Percentiles rank a stretch among this genome's conserved stretches.
These are phyloP conservation scores for Blastobotrys serpentis DNA, from an alignment of 1,139 yeast genomes.

Conservation along the genomic window DNA sequence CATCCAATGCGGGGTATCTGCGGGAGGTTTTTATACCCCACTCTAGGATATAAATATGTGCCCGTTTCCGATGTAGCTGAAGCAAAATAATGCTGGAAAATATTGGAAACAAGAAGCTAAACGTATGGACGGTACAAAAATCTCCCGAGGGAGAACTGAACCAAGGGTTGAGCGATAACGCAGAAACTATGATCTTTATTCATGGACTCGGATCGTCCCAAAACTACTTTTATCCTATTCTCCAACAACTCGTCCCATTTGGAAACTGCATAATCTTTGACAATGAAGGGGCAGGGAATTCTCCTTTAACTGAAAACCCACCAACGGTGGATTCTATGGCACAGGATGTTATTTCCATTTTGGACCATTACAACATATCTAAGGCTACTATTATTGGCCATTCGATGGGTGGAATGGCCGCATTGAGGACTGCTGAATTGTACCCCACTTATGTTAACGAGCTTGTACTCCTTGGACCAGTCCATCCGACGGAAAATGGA, in stretches of 20 bases:
- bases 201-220: slow-evolving; percentile 39
- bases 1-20: no score
- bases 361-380: slow-evolving; percentile 25
- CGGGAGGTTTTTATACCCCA: neutral
- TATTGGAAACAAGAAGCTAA: slow-evolving; percentile 14
- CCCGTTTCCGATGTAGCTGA: neutral
- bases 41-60: neutral
- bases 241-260: slow-evolving; percentile 22
- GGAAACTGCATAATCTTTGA: slow-evolving; percentile 33
- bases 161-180: slow-evolving; percentile 8
- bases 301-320: slow-evolving; percentile 21
- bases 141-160: slow-evolving; percentile 16
- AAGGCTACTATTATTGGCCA: slow-evolving; percentile 34
- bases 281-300: slow-evolving; percentile 35
- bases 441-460: slow-evolving; percentile 12
- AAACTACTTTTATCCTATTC: slow-evolving; percentile 32
- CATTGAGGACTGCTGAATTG: slow-evolving; percentile 27
- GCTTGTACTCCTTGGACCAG: slow-evolving; percentile 34
- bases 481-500: slow-evolving; percentile 32
- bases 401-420: slow-evolving; percentile 39
- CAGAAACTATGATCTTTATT: slow-evolving; percentile 29
- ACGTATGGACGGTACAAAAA: slow-evolving; percentile 18
- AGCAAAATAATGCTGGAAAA: slow-evolving; percentile 1
- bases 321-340: slow-evolving; percentile 30
- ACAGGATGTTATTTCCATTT: slow-evolving; percentile 27